Conservation (phyloP, 2,329 filamentous ascomycete species). For the Epichloe brachyelytri region DNA sequence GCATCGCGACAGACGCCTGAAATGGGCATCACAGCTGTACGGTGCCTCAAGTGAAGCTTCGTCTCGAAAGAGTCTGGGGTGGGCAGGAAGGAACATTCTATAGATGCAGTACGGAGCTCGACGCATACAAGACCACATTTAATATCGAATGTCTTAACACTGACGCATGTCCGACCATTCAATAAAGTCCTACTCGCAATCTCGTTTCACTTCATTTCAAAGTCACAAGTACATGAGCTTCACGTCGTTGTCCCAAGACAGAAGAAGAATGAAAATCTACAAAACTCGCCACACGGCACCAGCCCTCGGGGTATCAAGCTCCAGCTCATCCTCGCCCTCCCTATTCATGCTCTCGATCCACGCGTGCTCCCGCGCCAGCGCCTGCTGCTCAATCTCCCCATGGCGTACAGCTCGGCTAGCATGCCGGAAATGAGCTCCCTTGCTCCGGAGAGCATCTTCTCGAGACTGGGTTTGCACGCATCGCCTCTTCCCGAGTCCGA, state of each 20-base stretch:
- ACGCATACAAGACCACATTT: too few relatives aligned
- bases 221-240: too few relatives aligned
- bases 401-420: constrained; percentile 47
- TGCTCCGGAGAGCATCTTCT: constrained; percentile 34
- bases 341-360: constrained; percentile 46
- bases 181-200: too few relatives aligned
- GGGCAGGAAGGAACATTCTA: too few relatives aligned
- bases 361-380: constrained; percentile 39
- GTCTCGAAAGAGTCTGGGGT: too few relatives aligned
- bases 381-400: constrained; percentile 49
- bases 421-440: constrained; percentile 41
- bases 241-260: too few relatives aligned
- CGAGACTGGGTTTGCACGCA: constrained; percentile 24
- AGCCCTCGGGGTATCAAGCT: constrained; percentile 22
- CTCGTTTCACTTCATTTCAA: too few relatives aligned
- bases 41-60: too few relatives aligned
- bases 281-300: constrained; percentile 36
- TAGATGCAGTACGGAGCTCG: background rate
- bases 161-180: too few relatives aligned
- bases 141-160: too few relatives aligned
- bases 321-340: constrained; percentile 25
- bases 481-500: constrained; percentile 6
- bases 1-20: too few relatives aligned
- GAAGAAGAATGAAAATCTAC: constrained; percentile 5
- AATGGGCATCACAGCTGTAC: too few relatives aligned